phyloP scores from a whole-genome alignment of 2,329 filamentous ascomycete genomes.

The Aureobasidium sp. region DNA sequence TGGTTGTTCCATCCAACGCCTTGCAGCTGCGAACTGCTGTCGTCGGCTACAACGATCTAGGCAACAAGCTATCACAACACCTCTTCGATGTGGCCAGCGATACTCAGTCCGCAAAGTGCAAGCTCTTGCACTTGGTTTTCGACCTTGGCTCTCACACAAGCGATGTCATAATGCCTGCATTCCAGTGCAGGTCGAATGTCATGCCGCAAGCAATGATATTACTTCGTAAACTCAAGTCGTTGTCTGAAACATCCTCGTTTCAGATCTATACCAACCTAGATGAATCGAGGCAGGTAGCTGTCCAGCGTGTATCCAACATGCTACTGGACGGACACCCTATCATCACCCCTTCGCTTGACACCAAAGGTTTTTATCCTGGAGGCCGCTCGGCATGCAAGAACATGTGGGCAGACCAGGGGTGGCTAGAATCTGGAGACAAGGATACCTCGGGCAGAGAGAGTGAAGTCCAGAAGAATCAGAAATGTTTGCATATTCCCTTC shows the following conservation, averaged over 20 bases:
- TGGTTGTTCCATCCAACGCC: background rate
- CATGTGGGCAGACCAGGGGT: background rate
- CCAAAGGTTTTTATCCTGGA: background rate
- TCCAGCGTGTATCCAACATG: background rate
- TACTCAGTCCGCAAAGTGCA: background rate
- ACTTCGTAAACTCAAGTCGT: background rate
- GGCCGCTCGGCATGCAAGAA: background rate
- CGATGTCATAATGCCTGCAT: background rate
- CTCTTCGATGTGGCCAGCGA: background rate
- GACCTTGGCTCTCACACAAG: background rate
- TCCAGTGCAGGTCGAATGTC: background rate
- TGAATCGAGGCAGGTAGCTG: background rate
- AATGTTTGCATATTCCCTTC: background rate
- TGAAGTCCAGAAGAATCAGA: background rate
- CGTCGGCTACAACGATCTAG: background rate
- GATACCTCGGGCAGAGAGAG: background rate
- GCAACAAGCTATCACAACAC: background rate
- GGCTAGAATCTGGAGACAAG: background rate
- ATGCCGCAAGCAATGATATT: background rate
- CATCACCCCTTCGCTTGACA: background rate
- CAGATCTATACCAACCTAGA: background rate
- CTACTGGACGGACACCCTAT: background rate
- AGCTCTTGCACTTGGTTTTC: background rate
- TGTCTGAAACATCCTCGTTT: background rate
- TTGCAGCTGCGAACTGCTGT: background rate